Conservation (phyloP, 73 alveolate species). For the Paramecium bursaria region DNA sequence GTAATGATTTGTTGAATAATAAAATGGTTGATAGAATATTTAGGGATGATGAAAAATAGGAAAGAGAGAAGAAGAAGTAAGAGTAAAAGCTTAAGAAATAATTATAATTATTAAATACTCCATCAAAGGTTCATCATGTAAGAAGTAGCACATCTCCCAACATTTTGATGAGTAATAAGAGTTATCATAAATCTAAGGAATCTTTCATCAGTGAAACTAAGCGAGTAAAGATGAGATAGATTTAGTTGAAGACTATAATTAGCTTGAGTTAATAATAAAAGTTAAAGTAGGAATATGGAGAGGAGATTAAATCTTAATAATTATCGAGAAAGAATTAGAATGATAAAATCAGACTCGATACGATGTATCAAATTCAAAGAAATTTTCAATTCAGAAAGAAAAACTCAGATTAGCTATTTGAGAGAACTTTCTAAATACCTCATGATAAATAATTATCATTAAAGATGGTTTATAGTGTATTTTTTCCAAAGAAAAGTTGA, state of each 20-base stretch:
- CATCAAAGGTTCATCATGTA: too few relatives aligned
- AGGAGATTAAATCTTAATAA: too few relatives aligned
- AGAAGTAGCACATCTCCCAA: not conserved
- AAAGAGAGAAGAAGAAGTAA: not conserved
- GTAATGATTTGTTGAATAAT: slow-evolving; percentile 6
- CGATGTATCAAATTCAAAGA: not conserved
- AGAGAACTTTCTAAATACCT: not conserved
- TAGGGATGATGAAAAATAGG: slow-evolving; percentile 5
- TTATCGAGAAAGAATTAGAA: not conserved
- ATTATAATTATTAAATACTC: too few relatives aligned
- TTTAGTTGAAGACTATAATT: not conserved
- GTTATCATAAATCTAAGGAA: not conserved
- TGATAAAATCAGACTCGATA: not conserved
- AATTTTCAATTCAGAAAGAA: not conserved
- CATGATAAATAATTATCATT: too few relatives aligned
- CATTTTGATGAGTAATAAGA: not conserved
- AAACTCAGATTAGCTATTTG: not conserved
- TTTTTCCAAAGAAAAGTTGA: too few relatives aligned
- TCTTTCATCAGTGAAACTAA: not conserved
- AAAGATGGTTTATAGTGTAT: too few relatives aligned
- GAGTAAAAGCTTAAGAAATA: not conserved
- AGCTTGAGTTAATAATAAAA: too few relatives aligned
- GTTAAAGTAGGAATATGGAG: too few relatives aligned
- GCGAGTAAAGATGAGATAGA: not conserved
- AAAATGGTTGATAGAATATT: slow-evolving; percentile 29